Evolutionary conservation across 2,329 filamentous ascomycete species (phyloP), one percentile per base, ranked within the genome.

Genomic region (Colletotrichum phormii): DNA sequence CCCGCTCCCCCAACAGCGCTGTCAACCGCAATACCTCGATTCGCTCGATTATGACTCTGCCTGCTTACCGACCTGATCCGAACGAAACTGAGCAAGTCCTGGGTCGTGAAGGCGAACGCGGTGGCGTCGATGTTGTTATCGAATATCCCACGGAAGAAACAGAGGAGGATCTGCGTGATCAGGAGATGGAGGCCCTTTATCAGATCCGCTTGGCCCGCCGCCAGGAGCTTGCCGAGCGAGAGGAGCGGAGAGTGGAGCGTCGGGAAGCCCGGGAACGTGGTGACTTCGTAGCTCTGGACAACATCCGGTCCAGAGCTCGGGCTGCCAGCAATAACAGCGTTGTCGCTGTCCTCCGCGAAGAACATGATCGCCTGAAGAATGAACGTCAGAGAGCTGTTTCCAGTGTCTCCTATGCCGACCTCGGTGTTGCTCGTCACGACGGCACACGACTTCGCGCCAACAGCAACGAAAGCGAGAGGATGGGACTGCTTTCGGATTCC

Each of bases 21-120:
- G 90, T 98, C 13, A 94, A 96, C 79, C 90, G 96, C 37, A 93
- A 96, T 77, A 95, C 94, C 1, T 97, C 94, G 9, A 88, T 98
- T 58, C 92, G 96, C 67, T 97, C 95, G n/a, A 91, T 98, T 68
- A 97, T 98, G 89, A 98, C 97, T 0, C 85, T 99, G 3, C 97
- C 97, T 0, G 89, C 94, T 0, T 99, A 99, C 81, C 92, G 93
- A 3, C 89, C 88, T 18, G 90, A 90, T 33, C 90, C 95, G 0
- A 88, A 90, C 62, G 92, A 93, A 24, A 92, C 90, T 58, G 97
- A 99, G 81, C 92, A 92, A 76, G 91, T 98, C 1, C 87, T 98
- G 60, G 97, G 92, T 8, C 90, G 95, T 5, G 97, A 97, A 81
- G 97, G 97, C 62, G 97, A 99, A 80, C 89, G 97, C 73, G 96